Conservation (phyloP, 1,284 basidiomycete genomes). For the Hypsizygus ulmarius region DNA sequence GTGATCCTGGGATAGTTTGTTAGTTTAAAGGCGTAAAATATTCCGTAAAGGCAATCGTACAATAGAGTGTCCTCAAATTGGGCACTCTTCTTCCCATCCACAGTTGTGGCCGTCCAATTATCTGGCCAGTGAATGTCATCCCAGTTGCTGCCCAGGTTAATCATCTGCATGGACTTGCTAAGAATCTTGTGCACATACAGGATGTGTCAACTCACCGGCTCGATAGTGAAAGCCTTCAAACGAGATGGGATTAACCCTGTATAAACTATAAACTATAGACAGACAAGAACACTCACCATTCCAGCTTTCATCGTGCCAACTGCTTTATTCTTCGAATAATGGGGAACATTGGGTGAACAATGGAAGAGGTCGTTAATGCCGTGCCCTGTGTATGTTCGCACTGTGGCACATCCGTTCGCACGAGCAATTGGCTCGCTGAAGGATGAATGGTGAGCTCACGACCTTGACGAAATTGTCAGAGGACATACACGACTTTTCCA, state of each 20-base stretch:
- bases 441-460: neutral
- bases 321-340: slow-evolving; percentile 86
- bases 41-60: slow-evolving; percentile 43
- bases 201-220: slow-evolving; percentile 55
- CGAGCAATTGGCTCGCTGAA: slow-evolving; percentile 79
- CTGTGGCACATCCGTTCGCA: slow-evolving; percentile 78
- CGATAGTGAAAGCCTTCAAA: slow-evolving; percentile 68
- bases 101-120: slow-evolving; percentile 92
- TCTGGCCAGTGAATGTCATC: slow-evolving; percentile 81
- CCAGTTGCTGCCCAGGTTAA: slow-evolving; percentile 80
- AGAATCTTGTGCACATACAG: too few species aligned
- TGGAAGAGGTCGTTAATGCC: slow-evolving; percentile 88
- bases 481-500: slow-evolving; percentile 74
- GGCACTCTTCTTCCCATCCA: slow-evolving; percentile 85
- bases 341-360: slow-evolving; percentile 71
- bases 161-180: too few species aligned
- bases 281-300: slow-evolving; percentile 51
- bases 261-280: slow-evolving; percentile 5
- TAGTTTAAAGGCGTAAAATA: slow-evolving; percentile 1
- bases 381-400: slow-evolving; percentile 89
- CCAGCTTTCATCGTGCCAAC: slow-evolving; percentile 82
- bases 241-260: slow-evolving; percentile 8
- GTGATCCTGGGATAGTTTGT: slow-evolving; percentile 65
- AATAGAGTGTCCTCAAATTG: slow-evolving; percentile 94
- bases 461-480: neutral